Base-by-base conservation (phyloP, 176 grass and related monocot genomes). In the Microstegium vimineum region DNA sequence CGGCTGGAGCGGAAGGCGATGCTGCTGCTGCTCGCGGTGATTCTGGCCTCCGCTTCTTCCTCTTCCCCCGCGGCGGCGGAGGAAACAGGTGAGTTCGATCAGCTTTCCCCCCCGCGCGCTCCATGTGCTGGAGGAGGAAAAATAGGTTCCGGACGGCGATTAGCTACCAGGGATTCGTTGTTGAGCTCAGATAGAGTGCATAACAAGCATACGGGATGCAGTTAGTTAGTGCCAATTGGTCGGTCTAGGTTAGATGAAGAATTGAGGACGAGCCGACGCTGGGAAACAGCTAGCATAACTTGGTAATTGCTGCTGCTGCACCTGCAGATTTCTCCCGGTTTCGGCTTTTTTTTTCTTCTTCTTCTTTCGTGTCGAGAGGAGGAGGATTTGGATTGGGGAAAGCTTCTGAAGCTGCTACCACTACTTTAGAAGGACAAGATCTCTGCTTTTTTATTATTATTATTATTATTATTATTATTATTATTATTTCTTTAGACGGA, bases 1-100 rank as follows among this genome's bases (percentile, higher is more conserved):
- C 15, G 17, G 49, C 13, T 38, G 32, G 5, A 27, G 17, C 37
- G 60, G 70, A 37, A 4, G 66, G 66, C 11, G 46, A 3, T 70
- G 51, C 28, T 74, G 54, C n/a, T n/a, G n/a, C 6, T 69, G 0
- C 46, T 80, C 23, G 35, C 20, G 20, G 71, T 42, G 27, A 10
- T 85, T 32, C 26, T 71, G 15, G 38, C 40, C 32, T 31, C 28
- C 32, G 10, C 40, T 28, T 51, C 62, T 36, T 9, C n/a, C n/a
- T n/a, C 60, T 15, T 4, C 51, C 38, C n/a, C 18, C 1, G 30
- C 36, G 6, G 73, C 64, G 7, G 54, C 62, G 5, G 56, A 34
- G 4, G 59, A 25, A 74, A 85, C 46, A 69, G 84, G 87, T 87
- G 74, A 81, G 69, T 5, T 8, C 38, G 15, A 27, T 15, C 14